A percentile compares a stretch with the other conserved stretches of the same genome.
Conservation (phyloP, 2,329 filamentous ascomycete species). For the Diaporthe humulicola region DNA sequence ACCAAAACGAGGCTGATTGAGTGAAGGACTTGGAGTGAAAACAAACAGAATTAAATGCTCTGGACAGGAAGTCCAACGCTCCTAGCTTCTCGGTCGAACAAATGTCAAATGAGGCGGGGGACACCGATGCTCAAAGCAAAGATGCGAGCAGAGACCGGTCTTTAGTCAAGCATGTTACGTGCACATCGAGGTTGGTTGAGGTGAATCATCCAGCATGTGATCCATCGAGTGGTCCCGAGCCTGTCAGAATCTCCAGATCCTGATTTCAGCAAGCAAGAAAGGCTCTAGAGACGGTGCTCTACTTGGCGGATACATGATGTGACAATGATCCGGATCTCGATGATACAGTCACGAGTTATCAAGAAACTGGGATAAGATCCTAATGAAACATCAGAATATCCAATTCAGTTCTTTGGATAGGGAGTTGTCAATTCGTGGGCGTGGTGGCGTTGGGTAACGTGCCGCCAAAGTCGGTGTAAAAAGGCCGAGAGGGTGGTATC, state of each 20-base stretch:
- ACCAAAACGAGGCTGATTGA: not conserved
- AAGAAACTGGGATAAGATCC: slow-evolving; percentile 1
- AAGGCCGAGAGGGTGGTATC: slow-evolving; percentile 1
- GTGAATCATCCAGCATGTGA: slow-evolving; percentile 13
- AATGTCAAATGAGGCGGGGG: slow-evolving; percentile 4
- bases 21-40: slow-evolving; percentile 3
- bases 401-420: not conserved
- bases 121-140: slow-evolving; percentile 11
- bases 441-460: slow-evolving; percentile 1
- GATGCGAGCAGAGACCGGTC: slow-evolving; percentile 3
- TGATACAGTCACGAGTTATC: slow-evolving; percentile 14
- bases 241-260: slow-evolving; percentile 5
- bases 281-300: slow-evolving; percentile 15
- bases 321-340: not conserved
- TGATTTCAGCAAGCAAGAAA: not conserved
- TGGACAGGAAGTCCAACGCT: not conserved
- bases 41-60: slow-evolving; percentile 14
- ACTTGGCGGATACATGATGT: slow-evolving; percentile 13
- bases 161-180: slow-evolving; percentile 10
- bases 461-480: not conserved
- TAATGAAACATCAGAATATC: not conserved
- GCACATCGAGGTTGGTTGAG: slow-evolving; percentile 11
- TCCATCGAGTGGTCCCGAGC: not conserved
- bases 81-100: slow-evolving; percentile 4
- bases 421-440: slow-evolving; percentile 13